Evolutionary conservation across 805 yeast genomes (phyloP).

Genomic region (Cyberlindnera subsufficiens): DNA sequence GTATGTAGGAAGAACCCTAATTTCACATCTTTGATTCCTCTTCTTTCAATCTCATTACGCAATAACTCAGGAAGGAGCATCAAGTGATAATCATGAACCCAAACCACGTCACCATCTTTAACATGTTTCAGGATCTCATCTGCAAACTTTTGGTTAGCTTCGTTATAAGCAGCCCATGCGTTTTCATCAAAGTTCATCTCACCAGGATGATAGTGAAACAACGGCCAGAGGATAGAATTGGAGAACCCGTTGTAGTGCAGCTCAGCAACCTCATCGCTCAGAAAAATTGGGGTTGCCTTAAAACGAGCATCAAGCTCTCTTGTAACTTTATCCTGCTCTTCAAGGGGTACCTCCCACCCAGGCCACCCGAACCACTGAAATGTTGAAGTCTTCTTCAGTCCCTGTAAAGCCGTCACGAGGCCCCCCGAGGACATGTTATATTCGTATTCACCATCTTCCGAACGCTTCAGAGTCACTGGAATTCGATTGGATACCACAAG

Average conservation of each 20-base stretch:
- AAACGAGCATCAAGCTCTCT: conserved; percentile 69
- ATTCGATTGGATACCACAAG: conserved; percentile 90
- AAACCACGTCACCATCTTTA: conserved; percentile 79
- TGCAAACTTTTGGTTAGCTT: conserved; percentile 84
- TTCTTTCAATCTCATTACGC: conserved; percentile 49
- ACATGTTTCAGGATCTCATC: conserved; percentile 62
- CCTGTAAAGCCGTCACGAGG: conserved; percentile 90
- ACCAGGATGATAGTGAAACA: conserved; percentile 98
- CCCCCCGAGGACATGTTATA: conserved; percentile 97
- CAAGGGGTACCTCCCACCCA: conserved; percentile 77
- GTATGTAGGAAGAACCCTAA: conserved; percentile 95
- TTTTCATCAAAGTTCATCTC: conserved; percentile 97
- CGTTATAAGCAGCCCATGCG: conserved; percentile 97
- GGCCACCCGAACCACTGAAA: conserved; percentile 99
- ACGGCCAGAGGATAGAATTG: conserved; percentile 94
- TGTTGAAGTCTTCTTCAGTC: conserved; percentile 72
- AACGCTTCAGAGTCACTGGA: conserved; percentile 84
- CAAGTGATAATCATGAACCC: conserved; percentile 98
- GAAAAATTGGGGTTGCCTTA: conserved; percentile 84
- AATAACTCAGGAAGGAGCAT: conserved; percentile 92
- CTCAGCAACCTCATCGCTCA: conserved; percentile 87
- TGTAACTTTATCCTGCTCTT: conserved; percentile 64
- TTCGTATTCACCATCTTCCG: conserved; percentile 56
- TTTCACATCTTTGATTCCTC: conserved; percentile 48
- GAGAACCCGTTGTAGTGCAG: conserved; percentile 95